Percentiles rank a stretch among this genome's conserved stretches.
phyloP scores from a whole-genome alignment of 371 early-diverging fungal genomes.

The Capillidium heterosporum region DNA sequence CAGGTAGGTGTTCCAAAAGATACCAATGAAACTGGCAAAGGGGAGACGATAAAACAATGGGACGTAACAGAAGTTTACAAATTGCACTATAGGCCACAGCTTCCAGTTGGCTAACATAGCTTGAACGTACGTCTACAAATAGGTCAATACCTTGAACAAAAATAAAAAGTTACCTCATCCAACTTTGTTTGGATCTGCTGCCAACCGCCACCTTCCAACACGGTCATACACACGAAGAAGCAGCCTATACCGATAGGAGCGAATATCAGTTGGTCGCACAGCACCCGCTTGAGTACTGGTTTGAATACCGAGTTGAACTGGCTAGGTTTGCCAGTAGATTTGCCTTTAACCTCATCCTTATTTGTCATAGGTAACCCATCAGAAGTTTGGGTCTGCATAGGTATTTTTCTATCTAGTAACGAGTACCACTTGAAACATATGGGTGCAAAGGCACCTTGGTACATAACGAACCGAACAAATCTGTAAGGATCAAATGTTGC shows the following conservation, averaged over 20 bases:
- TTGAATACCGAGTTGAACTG: background rate
- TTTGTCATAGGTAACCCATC: background rate
- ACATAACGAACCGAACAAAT: conserved; percentile 36
- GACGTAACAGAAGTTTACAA: conserved; percentile 56
- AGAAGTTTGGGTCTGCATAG: conserved; percentile 13
- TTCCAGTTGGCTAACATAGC: conserved; percentile 59
- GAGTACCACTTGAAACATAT: conserved; percentile 54
- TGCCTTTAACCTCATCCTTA: no score
- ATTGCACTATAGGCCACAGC: conserved; percentile 64
- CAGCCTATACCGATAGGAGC: conserved; percentile 50
- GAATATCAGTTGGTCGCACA: conserved; percentile 45
- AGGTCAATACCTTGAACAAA: background rate
- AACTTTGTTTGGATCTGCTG: conserved; percentile 39
- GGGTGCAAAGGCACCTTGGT: conserved; percentile 55
- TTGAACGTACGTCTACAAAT: conserved; percentile 22
- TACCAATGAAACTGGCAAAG: conserved; percentile 49
- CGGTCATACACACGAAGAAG: conserved; percentile 45
- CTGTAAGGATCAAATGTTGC: conserved; percentile 10
- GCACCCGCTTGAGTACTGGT: conserved; percentile 25
- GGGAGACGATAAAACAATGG: conserved; percentile 54
- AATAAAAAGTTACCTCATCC: conserved; percentile 14
- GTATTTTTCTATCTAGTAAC: conserved; percentile 40
- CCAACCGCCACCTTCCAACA: conserved; percentile 33
- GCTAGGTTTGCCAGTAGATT: background rate
- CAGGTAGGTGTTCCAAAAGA: conserved; percentile 66